A percentile compares a stretch with the other conserved stretches of the same genome.
phyloP scores from a whole-genome alignment of 495 filamentous ascomycete genomes.

The Podospora tetraspora region DNA sequence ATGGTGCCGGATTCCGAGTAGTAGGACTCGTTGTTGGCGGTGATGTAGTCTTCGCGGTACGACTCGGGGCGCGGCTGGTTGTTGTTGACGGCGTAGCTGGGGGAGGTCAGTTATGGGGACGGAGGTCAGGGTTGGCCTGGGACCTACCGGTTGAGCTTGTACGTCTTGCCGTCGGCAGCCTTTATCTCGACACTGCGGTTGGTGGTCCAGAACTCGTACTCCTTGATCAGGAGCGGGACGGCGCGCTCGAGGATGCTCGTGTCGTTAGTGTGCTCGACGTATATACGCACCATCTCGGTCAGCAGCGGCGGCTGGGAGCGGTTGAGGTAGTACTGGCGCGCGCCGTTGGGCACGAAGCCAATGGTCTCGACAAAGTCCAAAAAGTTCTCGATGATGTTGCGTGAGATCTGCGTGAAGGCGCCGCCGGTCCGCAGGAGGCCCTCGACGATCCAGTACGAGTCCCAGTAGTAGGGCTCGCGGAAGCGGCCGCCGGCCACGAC shows the following conservation, averaged over 20 bases:
- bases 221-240: conserved; percentile 43
- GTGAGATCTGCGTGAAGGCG: conserved; percentile 42
- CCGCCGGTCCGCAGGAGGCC: conserved; percentile 47
- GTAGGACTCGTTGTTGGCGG: conserved; percentile 44
- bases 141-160: conserved; percentile 39
- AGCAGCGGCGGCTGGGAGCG: conserved; percentile 46
- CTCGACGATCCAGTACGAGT: conserved; percentile 50
- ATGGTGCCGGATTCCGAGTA: conserved; percentile 43
- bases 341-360: conserved; percentile 48
- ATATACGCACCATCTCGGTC: conserved; percentile 45
- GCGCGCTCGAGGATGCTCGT: conserved; percentile 43
- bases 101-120: neutral
- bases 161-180: conserved; percentile 29
- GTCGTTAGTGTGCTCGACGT: conserved; percentile 47
- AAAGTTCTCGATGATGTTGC: conserved; percentile 50
- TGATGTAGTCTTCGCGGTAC: conserved; percentile 43
- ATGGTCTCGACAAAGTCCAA: conserved; percentile 46
- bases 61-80: conserved; percentile 49
- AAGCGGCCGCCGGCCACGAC: conserved; percentile 49
- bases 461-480: conserved; percentile 50
- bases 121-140: neutral
- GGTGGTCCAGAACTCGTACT: conserved; percentile 42
- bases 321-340: conserved; percentile 45
- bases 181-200: conserved; percentile 40
- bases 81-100: conserved; percentile 42